Conservation (phyloP, 192 early-diverging fungal genomes). For the Pilobolus umbonatus region DNA sequence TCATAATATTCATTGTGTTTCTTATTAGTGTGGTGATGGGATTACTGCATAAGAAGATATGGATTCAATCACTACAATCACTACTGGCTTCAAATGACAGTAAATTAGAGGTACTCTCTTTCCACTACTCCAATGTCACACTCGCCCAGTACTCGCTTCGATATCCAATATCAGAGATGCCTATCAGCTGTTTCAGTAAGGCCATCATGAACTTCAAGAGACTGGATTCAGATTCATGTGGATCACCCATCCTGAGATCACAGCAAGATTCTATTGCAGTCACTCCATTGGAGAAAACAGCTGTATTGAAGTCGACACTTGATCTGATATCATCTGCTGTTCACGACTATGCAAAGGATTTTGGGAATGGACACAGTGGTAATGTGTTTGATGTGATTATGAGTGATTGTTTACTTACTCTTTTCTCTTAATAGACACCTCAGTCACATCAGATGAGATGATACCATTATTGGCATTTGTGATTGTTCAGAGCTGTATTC, state of each 20-base stretch:
- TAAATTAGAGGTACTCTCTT: slow-evolving; percentile 32
- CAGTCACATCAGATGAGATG: slow-evolving; percentile 51
- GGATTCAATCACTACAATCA: slow-evolving; percentile 41
- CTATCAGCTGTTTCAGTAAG: slow-evolving; percentile 21
- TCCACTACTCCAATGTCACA: slow-evolving; percentile 34
- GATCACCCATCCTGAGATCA: not conserved
- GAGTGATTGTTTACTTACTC: not conserved
- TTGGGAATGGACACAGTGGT: slow-evolving; percentile 2
- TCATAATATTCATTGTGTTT: not conserved
- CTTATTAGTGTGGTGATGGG: slow-evolving; percentile 43
- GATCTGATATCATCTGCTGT: slow-evolving; percentile 41
- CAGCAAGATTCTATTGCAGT: slow-evolving; percentile 16
- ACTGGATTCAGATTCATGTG: slow-evolving; percentile 13
- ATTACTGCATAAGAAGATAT: slow-evolving; percentile 51
- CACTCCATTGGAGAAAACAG: slow-evolving; percentile 48
- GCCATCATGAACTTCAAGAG: slow-evolving; percentile 37
- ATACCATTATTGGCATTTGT: slow-evolving; percentile 51
- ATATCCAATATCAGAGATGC: slow-evolving; percentile 35
- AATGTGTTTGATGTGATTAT: not conserved
- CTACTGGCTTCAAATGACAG: slow-evolving; percentile 38
- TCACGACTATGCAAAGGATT: slow-evolving; percentile 32
- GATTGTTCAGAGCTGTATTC: slow-evolving; percentile 39
- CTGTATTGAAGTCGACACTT: slow-evolving; percentile 39
- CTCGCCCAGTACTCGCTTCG: slow-evolving; percentile 35
- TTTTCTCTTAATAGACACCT: slow-evolving; percentile 10